Conservation (phyloP, 129 eudicot species). For the Logfia minima region DNA sequence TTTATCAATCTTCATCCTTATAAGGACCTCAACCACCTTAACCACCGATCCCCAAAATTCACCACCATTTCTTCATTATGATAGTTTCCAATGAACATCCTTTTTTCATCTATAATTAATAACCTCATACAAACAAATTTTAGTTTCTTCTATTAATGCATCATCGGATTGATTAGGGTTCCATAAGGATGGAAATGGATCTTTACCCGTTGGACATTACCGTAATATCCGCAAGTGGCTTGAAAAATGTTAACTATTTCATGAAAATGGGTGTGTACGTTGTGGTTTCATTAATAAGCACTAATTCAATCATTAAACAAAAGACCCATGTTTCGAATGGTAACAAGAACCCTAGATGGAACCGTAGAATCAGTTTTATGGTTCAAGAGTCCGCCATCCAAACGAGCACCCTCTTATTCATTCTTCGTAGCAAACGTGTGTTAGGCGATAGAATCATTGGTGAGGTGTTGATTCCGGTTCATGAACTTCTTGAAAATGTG, state of each 20-base stretch:
- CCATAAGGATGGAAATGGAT: constrained; percentile 39
- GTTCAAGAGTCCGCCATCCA: constrained; percentile 48
- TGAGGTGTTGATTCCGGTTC: constrained; percentile 52
- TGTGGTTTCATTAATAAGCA: constrained; percentile 43
- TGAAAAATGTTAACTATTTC: constrained; percentile 55
- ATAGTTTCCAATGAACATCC: too few relatives aligned
- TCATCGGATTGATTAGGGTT: neutral
- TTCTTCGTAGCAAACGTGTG: constrained; percentile 43
- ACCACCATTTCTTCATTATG: too few relatives aligned
- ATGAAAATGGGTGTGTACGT: constrained; percentile 68
- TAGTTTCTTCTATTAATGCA: too few relatives aligned
- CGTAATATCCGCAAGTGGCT: constrained; percentile 51
- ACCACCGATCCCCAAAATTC: too few relatives aligned
- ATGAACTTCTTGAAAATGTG: constrained; percentile 40
- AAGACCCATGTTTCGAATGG: constrained; percentile 47
- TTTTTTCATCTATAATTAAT: too few relatives aligned
- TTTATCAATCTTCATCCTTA: too few relatives aligned
- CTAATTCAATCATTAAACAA: constrained; percentile 35
- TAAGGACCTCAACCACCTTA: too few relatives aligned
- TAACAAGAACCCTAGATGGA: constrained; percentile 61
- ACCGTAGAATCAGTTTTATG: constrained; percentile 43
- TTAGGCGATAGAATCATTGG: constrained; percentile 62
- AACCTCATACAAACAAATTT: too few relatives aligned
- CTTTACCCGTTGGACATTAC: constrained; percentile 55
- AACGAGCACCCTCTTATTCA: constrained; percentile 38